Conservation (phyloP, 208 protist species). For the Wallacemonas rigidus region DNA sequence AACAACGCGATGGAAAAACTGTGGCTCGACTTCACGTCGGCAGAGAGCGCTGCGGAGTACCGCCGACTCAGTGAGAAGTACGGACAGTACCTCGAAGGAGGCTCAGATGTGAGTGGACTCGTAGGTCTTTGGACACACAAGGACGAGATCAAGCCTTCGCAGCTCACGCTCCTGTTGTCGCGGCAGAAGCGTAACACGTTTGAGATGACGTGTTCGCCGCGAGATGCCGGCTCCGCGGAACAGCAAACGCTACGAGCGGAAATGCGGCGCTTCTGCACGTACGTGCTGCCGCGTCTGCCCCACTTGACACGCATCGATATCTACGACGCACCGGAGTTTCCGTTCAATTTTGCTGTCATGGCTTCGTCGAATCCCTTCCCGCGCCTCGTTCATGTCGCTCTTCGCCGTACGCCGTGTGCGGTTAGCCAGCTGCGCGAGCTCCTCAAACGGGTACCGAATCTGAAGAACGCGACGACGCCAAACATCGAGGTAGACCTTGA, state of each 20-base stretch:
- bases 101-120: not conserved
- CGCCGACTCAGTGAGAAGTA: not conserved
- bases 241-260: slow-evolving; percentile 2
- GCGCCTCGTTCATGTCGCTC: not conserved
- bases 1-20: slow-evolving; percentile 14
- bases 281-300: not conserved
- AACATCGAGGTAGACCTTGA: slow-evolving; percentile 1
- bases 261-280: slow-evolving; percentile 3
- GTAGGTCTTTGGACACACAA: slow-evolving; percentile 6
- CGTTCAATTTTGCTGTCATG: slow-evolving; percentile 6
- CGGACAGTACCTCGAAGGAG: slow-evolving; percentile 10
- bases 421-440: not conserved
- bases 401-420: not conserved
- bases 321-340: slow-evolving; percentile 11
- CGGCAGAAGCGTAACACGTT: slow-evolving; percentile 1
- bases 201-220: not conserved
- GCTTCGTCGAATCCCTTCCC: not conserved
- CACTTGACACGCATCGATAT: not conserved
- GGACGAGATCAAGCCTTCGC: slow-evolving; percentile 2
- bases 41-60: slow-evolving; percentile 11
- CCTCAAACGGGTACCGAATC: slow-evolving; percentile 2
- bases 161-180: slow-evolving; percentile 10
- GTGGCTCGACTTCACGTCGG: slow-evolving; percentile 12
- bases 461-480: not conserved
- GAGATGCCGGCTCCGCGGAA: not conserved